Base-by-base conservation (phyloP, 2,329 filamentous ascomycete species). In the Microsporum audouinii region DNA sequence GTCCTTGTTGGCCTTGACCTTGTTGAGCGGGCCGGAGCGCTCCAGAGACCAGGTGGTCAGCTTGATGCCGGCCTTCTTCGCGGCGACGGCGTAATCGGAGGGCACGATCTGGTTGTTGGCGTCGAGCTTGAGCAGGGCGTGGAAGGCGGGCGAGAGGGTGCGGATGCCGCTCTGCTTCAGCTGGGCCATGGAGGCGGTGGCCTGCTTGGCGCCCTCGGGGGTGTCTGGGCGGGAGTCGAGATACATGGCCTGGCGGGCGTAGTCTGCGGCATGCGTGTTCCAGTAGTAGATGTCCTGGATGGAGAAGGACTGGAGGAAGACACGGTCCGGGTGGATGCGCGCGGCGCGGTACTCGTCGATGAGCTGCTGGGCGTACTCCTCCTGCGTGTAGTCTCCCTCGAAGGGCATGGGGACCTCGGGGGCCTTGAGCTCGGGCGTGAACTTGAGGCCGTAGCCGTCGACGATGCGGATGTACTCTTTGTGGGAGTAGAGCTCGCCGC, bases 381-480 rank as follows among this genome's bases (percentile, higher is more conserved):
- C 74, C 69, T 87, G 84, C 0, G 86, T 88, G 76, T 87, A 88
- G 68, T 79, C 69, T 60, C 77, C 77, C 10, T 79, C 69, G 70
- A 87, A 89, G 0, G 87, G 87, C 85, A 89, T 88, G n/a, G 78
- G 69, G n/a, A 88, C 82, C 65, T 82, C 76, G 39, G 83, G 85
- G 0, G 82, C 82, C 77, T 89, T 89, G 36, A 88, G 78, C 73
- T 88, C 85, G 3, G 84, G 81, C 0, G 83, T 86, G 72, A 86
- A 88, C 65, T 83, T 79, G 7, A 86, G 76, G 4, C 82, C 84
- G 47, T 83, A 76, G 1, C 72, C 71, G 65, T 87, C 77, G 57
- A 84, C 79, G 43, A 86, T 71, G 38, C 76, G 72, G 67, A 89
- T 85, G 72, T 83, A 85, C 64, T 86, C 82, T 65, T 82, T 78